phyloP scores from a whole-genome alignment of 768 basidiomycete genomes.

The Lactarius akahatsu region DNA sequence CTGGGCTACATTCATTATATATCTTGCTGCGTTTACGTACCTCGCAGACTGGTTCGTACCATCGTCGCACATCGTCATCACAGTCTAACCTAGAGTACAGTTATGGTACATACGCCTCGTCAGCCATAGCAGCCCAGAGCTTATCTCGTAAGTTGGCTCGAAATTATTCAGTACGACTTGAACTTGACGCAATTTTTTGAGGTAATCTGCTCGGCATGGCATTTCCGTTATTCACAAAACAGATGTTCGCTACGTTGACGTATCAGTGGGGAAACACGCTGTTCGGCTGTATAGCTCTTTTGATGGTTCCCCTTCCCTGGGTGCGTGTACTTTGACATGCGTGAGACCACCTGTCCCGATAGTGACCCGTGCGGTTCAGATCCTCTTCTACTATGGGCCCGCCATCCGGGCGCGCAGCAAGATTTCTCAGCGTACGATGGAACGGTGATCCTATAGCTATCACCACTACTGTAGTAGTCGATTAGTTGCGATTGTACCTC shows the following conservation, averaged over 20 bases:
- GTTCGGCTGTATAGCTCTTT: constrained; percentile 41
- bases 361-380: constrained; percentile 3
- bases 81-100: constrained; percentile 29
- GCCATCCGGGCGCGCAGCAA: constrained; percentile 18
- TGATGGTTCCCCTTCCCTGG: constrained; percentile 48
- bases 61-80: not conserved
- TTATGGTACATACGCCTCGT: constrained; percentile 50
- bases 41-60: constrained; percentile 49
- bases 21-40: constrained; percentile 47
- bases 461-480: not conserved
- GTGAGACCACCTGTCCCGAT: not conserved
- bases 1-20: constrained; percentile 42
- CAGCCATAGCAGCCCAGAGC: constrained; percentile 53
- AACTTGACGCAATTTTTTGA: constrained; percentile 25
- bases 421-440: constrained; percentile 19
- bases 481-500: not conserved
- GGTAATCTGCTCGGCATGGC: constrained; percentile 42
- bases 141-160: constrained; percentile 40
- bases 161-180: not conserved
- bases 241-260: constrained; percentile 47
- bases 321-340: constrained; percentile 33
- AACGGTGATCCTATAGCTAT: not conserved
- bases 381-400: constrained; percentile 19
- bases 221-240: constrained; percentile 51
- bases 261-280: constrained; percentile 51